Evolutionary conservation across 352 stramenopile species (phyloP), one percentile per base, ranked within the genome.

Genomic region (Pythium phragmiticola): DNA sequence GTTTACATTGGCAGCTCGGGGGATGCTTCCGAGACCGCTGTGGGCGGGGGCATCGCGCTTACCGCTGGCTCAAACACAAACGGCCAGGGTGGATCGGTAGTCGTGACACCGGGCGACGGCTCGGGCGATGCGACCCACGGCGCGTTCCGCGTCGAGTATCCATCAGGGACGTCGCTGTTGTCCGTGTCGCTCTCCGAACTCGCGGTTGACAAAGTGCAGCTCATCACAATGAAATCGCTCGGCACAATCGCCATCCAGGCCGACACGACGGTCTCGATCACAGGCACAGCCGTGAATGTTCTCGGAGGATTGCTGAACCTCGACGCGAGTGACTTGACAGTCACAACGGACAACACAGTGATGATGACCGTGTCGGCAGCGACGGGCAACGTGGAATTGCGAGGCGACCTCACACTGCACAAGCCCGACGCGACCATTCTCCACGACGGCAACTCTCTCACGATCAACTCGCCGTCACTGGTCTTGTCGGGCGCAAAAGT

Each of bases 131-230:
- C 53, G 3, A 57, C 33, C 0, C 62, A 84, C 28, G 77, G 77
- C 3, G 56, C 57, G 26, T 86, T 86, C 48, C 66, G 68, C 9
- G 73, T 84, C 11, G 75, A 84, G 34, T 77, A 75, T 59, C 68
- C 70, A 13, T 73, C 47, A 28, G 65, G 50, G 0, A 65, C 66
- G 0, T 36, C 64, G 4, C 54, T 86, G 1, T 57, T 86, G 4
- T 73, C 70, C 0, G 60, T 78, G 13, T 68, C 75, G 3, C 68
- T 65, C n/a, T 78, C 41, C 12, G 6, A 53, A 17, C 60, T 84
- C n/a, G 57, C 47, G 1, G 72, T 86, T 16, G 60, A 78, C 39
- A 75, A 78, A 45, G 68, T 79, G 2, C 53, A 73, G 21, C 34
- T 74, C 17, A 56, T 75, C 17, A 76, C 51, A 21, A 34, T 86